Base-by-base conservation (phyloP, 1,284 basidiomycete species). In the Erythrobasidium hasegawianum region DNA sequence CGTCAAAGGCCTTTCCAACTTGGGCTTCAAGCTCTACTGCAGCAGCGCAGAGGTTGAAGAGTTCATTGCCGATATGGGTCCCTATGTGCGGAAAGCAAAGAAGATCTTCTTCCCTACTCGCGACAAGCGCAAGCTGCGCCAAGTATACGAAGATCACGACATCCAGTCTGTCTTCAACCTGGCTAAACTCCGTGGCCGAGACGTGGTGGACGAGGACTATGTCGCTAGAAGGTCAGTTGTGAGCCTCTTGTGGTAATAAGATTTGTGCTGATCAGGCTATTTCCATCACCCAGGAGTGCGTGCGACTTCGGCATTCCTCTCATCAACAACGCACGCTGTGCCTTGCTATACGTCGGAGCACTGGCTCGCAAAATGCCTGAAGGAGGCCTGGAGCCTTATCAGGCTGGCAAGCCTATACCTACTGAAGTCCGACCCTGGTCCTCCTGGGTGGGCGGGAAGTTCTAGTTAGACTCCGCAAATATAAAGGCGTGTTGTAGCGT, bases 141-240 rank as follows among this genome's bases (percentile, higher is more conserved):
- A 95, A 77, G 89, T 79, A 59, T 81, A 79, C 73, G 92, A 97
- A 78, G 90, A 96, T 78, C 88, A 89, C 78, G 90, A 97, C 74
- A 96, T 98, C 75, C 88, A 94, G 75, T 89, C 87, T 67, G 95
- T 98, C 52, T 86, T 98, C 80, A 97, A 98, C 81, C 83, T 99
- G 55, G 88, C 95, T 18, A 86, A 87, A 75, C 81, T 85, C 69
- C 85, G 94, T 14, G 95, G 88, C 29, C 81, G 81, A 57, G 85
- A 87, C 72, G 85, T 87, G 24, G 81, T 86, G 20, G 95, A 98
- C 78, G 91, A 97, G 79, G 93, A 98, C 76, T 99, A 98, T 75
- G 94, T 97, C 49, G 93, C 96, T 61, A 85, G 91, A 74, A 10
- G 67, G 59, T 71, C 11, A 4, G 33, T 33, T 11, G 5, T 33